Percentiles rank a stretch among this genome's conserved stretches.
Evolutionary conservation across 164 flowering plant genomes (phyloP).

Genomic region (Chloranthus sessilifolius): DNA sequence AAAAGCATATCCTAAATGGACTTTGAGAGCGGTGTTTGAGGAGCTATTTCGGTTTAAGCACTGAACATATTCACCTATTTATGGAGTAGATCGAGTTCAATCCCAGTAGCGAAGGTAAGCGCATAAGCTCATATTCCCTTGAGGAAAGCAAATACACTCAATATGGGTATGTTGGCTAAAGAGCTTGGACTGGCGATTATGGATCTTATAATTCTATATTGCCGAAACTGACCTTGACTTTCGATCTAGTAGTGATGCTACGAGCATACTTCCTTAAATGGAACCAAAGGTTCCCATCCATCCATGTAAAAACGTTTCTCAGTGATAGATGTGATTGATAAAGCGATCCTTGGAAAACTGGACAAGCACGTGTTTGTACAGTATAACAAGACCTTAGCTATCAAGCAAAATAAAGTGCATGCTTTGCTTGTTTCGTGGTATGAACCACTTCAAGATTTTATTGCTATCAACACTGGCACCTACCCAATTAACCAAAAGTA

Average conservation of each 20-base stretch:
- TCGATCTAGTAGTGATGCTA: slow-evolving; percentile 1
- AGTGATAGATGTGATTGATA: no score
- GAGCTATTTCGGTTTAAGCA: slow-evolving; percentile 9
- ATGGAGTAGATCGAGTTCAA: slow-evolving; percentile 4
- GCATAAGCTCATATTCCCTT: slow-evolving; percentile 6
- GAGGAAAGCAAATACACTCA: slow-evolving; percentile 2
- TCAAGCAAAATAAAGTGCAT: no score
- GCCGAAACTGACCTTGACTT: slow-evolving; percentile 4
- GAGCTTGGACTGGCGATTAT: slow-evolving; percentile 3
- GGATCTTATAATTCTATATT: not conserved
- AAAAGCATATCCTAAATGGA: slow-evolving; percentile 5
- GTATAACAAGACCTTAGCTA: no score
- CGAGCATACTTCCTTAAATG: not conserved
- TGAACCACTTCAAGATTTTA: no score
- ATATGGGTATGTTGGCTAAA: slow-evolving; percentile 4
- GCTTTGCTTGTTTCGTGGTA: no score
- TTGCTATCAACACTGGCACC: no score
- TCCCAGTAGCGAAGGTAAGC: slow-evolving; percentile 7
- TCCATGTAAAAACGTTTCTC: no score
- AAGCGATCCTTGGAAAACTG: no score
- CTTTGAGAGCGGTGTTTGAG: slow-evolving; percentile 3
- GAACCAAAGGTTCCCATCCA: no score
- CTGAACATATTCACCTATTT: slow-evolving; percentile 3
- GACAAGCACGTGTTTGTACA: no score
- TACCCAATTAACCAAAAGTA: no score